phyloP scores from a whole-genome alignment of 1,284 basidiomycete species.

The Cutaneotrichosporon dermatis region DNA sequence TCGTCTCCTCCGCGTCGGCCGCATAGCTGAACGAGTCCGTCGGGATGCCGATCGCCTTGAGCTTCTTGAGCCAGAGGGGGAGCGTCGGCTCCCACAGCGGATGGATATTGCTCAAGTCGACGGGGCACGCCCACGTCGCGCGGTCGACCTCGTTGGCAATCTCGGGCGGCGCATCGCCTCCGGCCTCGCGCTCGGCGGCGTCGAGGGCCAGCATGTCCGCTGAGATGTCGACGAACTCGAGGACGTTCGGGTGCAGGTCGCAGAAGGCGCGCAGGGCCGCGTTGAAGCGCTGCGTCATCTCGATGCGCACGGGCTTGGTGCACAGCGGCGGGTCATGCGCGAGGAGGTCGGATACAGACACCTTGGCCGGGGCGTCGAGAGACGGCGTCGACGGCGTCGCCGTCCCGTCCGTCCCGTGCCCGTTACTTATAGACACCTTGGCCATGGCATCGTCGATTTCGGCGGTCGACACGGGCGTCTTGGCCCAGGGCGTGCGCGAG shows the following conservation, averaged over 20 bases:
- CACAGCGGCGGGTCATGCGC: slow-evolving; percentile 35
- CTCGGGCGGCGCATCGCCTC: neutral
- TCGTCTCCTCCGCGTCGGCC: slow-evolving; percentile 41
- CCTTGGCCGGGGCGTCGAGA: slow-evolving; percentile 17
- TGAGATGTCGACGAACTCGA: slow-evolving; percentile 38
- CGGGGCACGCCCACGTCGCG: slow-evolving; percentile 37
- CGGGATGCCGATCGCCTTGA: slow-evolving; percentile 28
- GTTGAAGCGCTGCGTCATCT: slow-evolving; percentile 41
- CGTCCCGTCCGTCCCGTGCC: neutral
- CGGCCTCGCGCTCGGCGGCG: slow-evolving; percentile 12
- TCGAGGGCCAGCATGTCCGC: slow-evolving; percentile 26
- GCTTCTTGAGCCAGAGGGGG: slow-evolving; percentile 38
- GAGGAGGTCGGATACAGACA: slow-evolving; percentile 28
- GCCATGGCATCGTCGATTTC: slow-evolving; percentile 7
- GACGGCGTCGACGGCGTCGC: neutral
- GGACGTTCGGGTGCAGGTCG: slow-evolving; percentile 24
- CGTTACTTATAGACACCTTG: neutral
- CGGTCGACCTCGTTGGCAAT: slow-evolving; percentile 29
- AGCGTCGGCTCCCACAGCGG: slow-evolving; percentile 45
- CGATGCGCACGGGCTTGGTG: slow-evolving; percentile 35
- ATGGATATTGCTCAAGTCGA: slow-evolving; percentile 44
- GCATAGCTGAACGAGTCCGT: slow-evolving; percentile 28
- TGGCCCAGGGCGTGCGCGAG: slow-evolving; percentile 25
- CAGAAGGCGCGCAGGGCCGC: slow-evolving; percentile 29
- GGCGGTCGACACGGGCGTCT: neutral